These are phyloP conservation scores for Tothia fuscella DNA, from an alignment of 2,329 filamentous ascomycete species.

Conservation along the genomic window DNA sequence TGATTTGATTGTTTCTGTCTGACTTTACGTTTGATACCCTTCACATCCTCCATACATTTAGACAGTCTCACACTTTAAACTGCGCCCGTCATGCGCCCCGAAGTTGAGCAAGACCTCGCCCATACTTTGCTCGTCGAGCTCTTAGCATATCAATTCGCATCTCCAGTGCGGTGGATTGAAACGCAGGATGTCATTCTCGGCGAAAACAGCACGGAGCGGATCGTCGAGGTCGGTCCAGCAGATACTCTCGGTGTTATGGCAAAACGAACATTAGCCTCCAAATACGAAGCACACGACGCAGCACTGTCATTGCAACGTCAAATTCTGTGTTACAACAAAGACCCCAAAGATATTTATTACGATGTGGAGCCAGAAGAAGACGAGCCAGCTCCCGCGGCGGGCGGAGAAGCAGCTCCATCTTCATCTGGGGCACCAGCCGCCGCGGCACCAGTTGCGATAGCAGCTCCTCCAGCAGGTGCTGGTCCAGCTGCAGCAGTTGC, in stretches of 20 bases:
- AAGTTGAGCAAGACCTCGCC: constrained; percentile 97
- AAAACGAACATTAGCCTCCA: constrained; percentile 85
- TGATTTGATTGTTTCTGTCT: too few species aligned
- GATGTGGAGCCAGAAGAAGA: constrained; percentile 93
- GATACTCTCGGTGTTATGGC: constrained; percentile 98
- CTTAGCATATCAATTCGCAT: constrained; percentile 97
- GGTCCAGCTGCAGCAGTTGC: constrained; percentile 79
- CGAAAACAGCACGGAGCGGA: constrained; percentile 89
- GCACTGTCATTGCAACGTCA: constrained; percentile 93
- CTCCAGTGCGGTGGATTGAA: constrained; percentile 98
- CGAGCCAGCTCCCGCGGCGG: constrained; percentile 50
- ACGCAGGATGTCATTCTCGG: constrained; percentile 99
- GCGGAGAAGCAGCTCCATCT: constrained; percentile 38
- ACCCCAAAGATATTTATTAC: constrained; percentile 98
- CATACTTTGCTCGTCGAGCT: constrained; percentile 98
- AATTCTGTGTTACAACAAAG: constrained; percentile 99
- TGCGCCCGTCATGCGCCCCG: constrained; percentile 68
- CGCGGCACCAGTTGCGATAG: constrained; percentile 40
- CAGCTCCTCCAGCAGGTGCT: constrained; percentile 54
- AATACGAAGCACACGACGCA: constrained; percentile 97
- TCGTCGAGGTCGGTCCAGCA: constrained; percentile 93
- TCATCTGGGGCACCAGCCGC: constrained; percentile 33
- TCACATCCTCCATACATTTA: too few species aligned
- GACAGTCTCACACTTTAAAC: constrained; percentile 3
- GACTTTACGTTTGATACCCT: too few species aligned